Evolutionary conservation across 2,329 filamentous ascomycete species (phyloP), one percentile per base, ranked within the genome.

Genomic region (Xylaria sp.): DNA sequence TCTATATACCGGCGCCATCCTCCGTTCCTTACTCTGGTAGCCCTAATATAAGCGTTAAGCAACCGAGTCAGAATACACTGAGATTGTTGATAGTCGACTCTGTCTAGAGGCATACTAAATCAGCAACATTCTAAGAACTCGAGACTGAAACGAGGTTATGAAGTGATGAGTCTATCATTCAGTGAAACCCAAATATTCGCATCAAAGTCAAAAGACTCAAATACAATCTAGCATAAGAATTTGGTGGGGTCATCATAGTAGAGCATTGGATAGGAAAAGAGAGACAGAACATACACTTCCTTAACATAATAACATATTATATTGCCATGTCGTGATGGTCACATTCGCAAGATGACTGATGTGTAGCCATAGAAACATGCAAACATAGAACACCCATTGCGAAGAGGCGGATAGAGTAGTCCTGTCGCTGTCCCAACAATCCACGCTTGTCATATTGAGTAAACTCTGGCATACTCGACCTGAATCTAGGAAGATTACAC

Each of bases 211-310:
- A 73, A 42, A 17, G 74, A 77, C 75, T 84, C 81, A 83, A 81
- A 81, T 83, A 83, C 81, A 82, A 83, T 82, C 81, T 83, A 83
- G 82, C 81, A 81, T 82, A 75, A 77, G 68, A 76, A 74, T 78
- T 78, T 72, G 76, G 75, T 67, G 61, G 34, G 61, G 69, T 83
- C 82, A 83, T 83, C 81, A 82, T 79, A 55, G 61, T 60, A 73
- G 51, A 58, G 8, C 24, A 47, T 14, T 53, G 58, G 51, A 1
- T 51, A 8, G 48, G 63, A 48, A 69, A 68, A 64, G n/a, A 27
- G 32, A 56, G 32, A n/a, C n/a, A 34, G 27, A 19, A 58, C 34
- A 21, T 36, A 70, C 59, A 34, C 45, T 54, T 50, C 19, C 17
- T 61, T 30, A 11, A 32, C 14, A 30, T 32, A 60, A 57, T 3